Base-by-base conservation (phyloP, 1,284 basidiomycete species). In the Boletus smithii region DNA sequence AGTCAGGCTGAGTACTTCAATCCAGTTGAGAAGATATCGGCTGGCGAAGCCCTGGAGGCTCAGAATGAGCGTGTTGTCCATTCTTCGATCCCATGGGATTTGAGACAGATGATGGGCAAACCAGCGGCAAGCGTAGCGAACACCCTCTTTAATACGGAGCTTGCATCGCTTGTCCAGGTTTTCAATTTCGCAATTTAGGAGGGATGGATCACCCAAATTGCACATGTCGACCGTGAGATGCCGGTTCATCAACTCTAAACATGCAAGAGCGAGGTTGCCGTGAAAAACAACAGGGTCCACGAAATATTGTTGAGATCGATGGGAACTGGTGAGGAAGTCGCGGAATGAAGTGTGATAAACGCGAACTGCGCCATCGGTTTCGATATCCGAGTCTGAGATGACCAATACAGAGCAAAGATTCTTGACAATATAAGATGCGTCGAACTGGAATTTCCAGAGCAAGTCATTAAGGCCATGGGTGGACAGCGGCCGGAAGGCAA, bases 281-380 rank as follows among this genome's bases (percentile, higher is more conserved):
- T 60, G 59, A 40, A 48, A 54, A 32, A 27, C 23, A n/a, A 27
- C 9, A 22, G 46, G 24, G 14, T 57, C 50, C 22, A 55, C 42
- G 27, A 49, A 53, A 45, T 49, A 57, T 34, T 46, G 40, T 39
- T 20, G 44, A 22, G 58, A 57, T 44, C 58, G 59, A n/a, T 40
- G 34, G 2, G 49, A 13, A 13, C 35, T 49, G 10, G 51, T 48
- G 36, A 60, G 50, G 44, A 60, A 60, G 26, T 60, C 58, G 13
- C 59, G 59, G 35, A 60, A 61, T 13, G 58, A 60, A 10, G 59
- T 54, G 31, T 60, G 58, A 38, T 60, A 61, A 22, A 60, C 39
- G 32, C 49, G 48, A 43, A 60, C 34, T 14, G 48, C 24, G 29
- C 48, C 49, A 9, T 53, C 29, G 8, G 27, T 22, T 41, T 44